Evolutionary conservation across 225 moss, liverwort and hornwort species (phyloP), one percentile per base, ranked within the genome.

Genomic region (Pseudoscleropodium purum): DNA sequence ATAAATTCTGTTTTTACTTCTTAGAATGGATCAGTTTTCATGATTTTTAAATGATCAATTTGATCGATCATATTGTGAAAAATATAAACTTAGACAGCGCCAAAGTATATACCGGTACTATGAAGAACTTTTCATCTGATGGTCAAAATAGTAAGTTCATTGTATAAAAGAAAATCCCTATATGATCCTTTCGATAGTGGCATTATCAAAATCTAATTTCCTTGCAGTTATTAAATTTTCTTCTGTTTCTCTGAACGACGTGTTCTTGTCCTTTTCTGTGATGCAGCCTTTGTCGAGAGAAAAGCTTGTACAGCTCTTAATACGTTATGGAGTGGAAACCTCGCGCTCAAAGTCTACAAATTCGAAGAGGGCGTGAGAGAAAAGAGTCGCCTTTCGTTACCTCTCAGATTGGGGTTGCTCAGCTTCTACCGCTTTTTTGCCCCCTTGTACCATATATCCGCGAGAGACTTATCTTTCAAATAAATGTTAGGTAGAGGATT

Each of bases 281-380:
- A 47, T 89, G 89, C 85, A 89, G 89, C 89, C 89, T 89, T 89
- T 89, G 81, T 89, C 89, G 11, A 92, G 96, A 90, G 95, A 89
- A 16, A 96, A 92, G 81, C 93, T 96, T 86, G 93, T 96, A 75
- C 94, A 96, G 86, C 88, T 96, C 60, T 77, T 96, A 74, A 79
- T 89, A 11, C 94, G 94, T 25, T 96, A 92, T 84, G 96, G 95
- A 70, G 95, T 96, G 66, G 94, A 96, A 84, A 89, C 66, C 75
- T 60, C 79, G 3, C 79, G 86, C 67, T 37, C 78, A 18, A 91
- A 87, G 59, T 72, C 85, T 37, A 27, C 69, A 81, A 79, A 79
- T 85, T 33, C 34, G 39, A 93, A 81, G 86, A 79, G 21, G 59
- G 7, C 3, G 62, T 92, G 89, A 92, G 47, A 5, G 26, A 12